Percentiles rank a stretch among this genome's conserved stretches.
Conservation (phyloP, 2,329 filamentous ascomycete genomes). For the Neofusicoccum cordaticola region DNA sequence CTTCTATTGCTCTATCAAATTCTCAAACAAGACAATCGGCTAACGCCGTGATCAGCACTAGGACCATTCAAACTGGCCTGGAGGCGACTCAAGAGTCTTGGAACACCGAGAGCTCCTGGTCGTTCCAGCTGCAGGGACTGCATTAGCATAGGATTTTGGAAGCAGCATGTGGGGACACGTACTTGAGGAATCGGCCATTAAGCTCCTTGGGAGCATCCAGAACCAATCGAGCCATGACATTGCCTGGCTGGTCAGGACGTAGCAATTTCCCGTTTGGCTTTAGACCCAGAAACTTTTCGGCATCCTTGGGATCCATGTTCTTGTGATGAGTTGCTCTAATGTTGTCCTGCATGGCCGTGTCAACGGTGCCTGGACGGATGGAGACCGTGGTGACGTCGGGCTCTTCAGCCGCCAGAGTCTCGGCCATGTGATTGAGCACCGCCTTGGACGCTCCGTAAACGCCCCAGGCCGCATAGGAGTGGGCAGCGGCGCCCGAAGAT, state of each 20-base stretch:
- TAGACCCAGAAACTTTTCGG: slow-evolving; percentile 64
- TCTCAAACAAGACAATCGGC: neutral
- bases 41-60: neutral
- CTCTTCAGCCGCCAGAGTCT: slow-evolving; percentile 74
- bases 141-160: neutral
- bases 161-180: slow-evolving; percentile 30
- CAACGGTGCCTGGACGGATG: slow-evolving; percentile 75
- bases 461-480: slow-evolving; percentile 67
- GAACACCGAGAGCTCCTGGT: slow-evolving; percentile 15
- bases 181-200: slow-evolving; percentile 74
- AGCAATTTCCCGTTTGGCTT: slow-evolving; percentile 71
- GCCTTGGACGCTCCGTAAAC: slow-evolving; percentile 81
- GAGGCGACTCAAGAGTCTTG: slow-evolving; percentile 13
- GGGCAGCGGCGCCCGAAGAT: slow-evolving; percentile 68
- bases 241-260: slow-evolving; percentile 77
- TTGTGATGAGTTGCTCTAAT: slow-evolving; percentile 70
- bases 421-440: slow-evolving; percentile 73
- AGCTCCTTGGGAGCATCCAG: slow-evolving; percentile 63
- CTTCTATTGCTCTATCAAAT: slow-evolving; percentile 5
- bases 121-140: slow-evolving; percentile 18
- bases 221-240: slow-evolving; percentile 79
- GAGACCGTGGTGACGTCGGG: slow-evolving; percentile 69
- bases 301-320: slow-evolving; percentile 57
- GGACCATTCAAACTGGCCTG: no score
- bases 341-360: slow-evolving; percentile 87